phyloP scores from a whole-genome alignment of 2,329 filamentous ascomycete genomes.

The Talaromyces sp. region DNA sequence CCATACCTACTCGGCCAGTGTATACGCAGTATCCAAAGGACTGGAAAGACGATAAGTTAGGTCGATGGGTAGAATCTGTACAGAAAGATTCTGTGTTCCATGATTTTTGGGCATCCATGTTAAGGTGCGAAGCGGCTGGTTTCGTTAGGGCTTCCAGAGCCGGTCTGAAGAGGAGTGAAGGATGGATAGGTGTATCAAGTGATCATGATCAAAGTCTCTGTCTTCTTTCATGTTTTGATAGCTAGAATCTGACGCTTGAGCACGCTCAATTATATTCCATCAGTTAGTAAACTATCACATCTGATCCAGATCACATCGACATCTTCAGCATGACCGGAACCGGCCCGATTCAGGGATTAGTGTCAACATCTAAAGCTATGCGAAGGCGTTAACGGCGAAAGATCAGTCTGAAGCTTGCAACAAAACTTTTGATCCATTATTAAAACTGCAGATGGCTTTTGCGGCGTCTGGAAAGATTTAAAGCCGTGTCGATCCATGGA shows the following conservation, averaged over 20 bases:
- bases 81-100: constrained; percentile 25
- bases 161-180: no score
- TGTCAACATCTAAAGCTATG: background rate
- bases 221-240: background rate
- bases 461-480: background rate
- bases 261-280: background rate
- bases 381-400: background rate
- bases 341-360: background rate
- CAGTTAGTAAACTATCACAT: background rate
- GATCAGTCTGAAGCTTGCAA: background rate
- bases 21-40: constrained; percentile 23
- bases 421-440: background rate
- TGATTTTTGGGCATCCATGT: constrained; percentile 32
- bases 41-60: constrained; percentile 23
- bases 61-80: constrained; percentile 31
- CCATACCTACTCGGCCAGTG: constrained; percentile 7
- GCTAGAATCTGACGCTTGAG: background rate
- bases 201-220: background rate
- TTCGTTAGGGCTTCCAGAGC: background rate
- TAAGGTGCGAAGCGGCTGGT: constrained; percentile 14
- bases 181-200: no score
- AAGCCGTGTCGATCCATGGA: background rate
- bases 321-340: background rate
- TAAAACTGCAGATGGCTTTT: background rate
- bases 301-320: background rate